Conservation (phyloP, 805 yeast species). For the Monosporozyma unispora region DNA sequence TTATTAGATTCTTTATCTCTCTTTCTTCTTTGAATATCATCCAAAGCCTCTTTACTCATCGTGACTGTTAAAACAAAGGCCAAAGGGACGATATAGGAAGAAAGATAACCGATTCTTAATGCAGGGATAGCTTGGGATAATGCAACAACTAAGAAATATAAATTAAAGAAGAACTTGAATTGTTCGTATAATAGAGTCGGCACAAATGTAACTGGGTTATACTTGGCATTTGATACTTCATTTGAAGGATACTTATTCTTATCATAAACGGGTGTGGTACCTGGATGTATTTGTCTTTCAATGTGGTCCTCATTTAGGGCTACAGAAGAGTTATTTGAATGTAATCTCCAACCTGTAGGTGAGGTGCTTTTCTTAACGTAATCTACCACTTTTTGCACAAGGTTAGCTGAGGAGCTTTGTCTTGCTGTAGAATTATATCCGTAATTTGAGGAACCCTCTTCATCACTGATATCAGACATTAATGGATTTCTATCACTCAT, state of each 20-base stretch:
- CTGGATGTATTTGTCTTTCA: constrained; percentile 38
- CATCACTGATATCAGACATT: constrained; percentile 7
- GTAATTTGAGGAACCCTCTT: neutral
- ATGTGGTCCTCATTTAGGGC: constrained; percentile 20
- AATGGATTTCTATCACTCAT: constrained; percentile 17
- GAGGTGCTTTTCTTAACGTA: constrained; percentile 3
- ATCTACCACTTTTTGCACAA: neutral
- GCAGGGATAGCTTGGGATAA: constrained; percentile 87
- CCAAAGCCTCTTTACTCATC: constrained; percentile 91
- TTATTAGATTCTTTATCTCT: constrained; percentile 84
- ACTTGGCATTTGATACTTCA: constrained; percentile 88
- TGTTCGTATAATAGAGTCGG: constrained; percentile 90
- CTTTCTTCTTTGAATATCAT: constrained; percentile 82
- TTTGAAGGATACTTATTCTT: constrained; percentile 46
- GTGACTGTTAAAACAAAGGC: constrained; percentile 89
- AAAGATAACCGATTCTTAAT: constrained; percentile 83
- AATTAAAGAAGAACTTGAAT: constrained; percentile 91
- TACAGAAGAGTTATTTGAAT: constrained; percentile 7
- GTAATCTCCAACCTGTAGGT: constrained; percentile 4
- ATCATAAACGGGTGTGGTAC: constrained; percentile 32
- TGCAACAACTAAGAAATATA: constrained; percentile 87
- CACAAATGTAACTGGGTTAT: constrained; percentile 75
- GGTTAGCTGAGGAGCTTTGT: constrained; percentile 1
- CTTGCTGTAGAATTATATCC: constrained; percentile 1
- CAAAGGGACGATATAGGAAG: constrained; percentile 88